Percentiles rank a stretch among this genome's conserved stretches.
These are phyloP conservation scores for Suillus decipiens DNA, from an alignment of 768 basidiomycete species.

Conservation along the genomic window DNA sequence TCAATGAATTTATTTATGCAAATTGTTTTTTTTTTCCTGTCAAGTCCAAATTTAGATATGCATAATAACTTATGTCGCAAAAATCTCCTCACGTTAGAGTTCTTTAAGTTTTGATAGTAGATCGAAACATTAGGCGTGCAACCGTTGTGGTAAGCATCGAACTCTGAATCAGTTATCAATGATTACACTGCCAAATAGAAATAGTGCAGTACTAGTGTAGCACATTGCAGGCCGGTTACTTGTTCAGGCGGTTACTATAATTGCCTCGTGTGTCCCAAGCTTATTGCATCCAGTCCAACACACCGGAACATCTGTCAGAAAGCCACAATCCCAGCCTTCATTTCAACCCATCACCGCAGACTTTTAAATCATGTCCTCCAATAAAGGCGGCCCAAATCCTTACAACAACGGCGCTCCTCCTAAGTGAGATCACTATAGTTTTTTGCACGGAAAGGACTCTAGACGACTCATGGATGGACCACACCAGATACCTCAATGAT, in stretches of 20 bases:
- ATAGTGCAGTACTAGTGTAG: no score
- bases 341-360: neutral
- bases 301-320: neutral
- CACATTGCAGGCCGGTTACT: neutral
- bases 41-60: no score
- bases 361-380: constrained; percentile 31
- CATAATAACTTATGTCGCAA: no score
- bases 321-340: neutral
- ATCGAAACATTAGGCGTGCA: no score
- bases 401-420: constrained; percentile 37
- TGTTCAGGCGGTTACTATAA: neutral
- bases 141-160: no score
- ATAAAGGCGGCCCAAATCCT: constrained; percentile 30
- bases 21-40: no score
- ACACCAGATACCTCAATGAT: constrained; percentile 53
- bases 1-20: no score
- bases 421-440: constrained; percentile 27
- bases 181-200: no score
- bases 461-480: constrained; percentile 6
- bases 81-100: no score
- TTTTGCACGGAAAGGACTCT: constrained; percentile 10
- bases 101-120: no score
- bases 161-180: no score
- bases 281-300: neutral
- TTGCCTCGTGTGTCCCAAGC: constrained; percentile 9